Evolutionary conservation across 164 flowering plant genomes (phyloP).

Genomic region (Vitis riparia): DNA sequence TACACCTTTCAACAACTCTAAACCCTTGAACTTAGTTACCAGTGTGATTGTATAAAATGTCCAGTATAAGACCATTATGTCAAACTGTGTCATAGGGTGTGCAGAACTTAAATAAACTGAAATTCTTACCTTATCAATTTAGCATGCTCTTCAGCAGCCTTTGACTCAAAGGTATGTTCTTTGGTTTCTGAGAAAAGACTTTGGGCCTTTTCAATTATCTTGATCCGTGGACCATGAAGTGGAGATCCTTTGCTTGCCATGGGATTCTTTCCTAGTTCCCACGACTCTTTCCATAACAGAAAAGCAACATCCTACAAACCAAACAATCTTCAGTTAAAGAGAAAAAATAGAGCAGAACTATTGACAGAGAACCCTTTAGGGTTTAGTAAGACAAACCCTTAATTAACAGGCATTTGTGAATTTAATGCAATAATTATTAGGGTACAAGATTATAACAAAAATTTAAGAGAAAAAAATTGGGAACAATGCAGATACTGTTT

Average conservation of each 20-base stretch:
- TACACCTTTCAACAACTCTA: no score
- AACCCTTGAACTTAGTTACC: no score
- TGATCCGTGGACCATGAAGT: conserved; percentile 91
- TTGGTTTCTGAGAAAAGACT: conserved; percentile 77
- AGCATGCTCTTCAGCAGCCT: conserved; percentile 98
- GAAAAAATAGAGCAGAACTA: background rate
- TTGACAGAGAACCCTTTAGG: background rate
- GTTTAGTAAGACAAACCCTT: background rate
- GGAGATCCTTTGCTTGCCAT: conserved; percentile 93
- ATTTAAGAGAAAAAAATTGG: no score
- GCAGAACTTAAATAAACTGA: background rate
- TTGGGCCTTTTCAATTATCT: conserved; percentile 83
- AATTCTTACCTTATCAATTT: conserved; percentile 68
- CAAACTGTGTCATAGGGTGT: no score
- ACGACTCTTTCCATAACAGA: conserved; percentile 91
- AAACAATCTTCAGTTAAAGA: conserved; percentile 1
- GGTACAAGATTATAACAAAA: no score
- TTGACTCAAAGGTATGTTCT: conserved; percentile 84
- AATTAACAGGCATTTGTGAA: no score
- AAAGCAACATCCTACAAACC: conserved; percentile 80
- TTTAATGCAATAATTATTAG: no score
- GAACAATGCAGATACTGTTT: no score
- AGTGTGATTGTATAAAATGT: no score
- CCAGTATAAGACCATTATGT: no score
- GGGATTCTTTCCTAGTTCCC: conserved; percentile 85